Evolutionary conservation across 2,329 filamentous ascomycete species (phyloP), one percentile per base, ranked within the genome.

Genomic region (Onygena corvina): DNA sequence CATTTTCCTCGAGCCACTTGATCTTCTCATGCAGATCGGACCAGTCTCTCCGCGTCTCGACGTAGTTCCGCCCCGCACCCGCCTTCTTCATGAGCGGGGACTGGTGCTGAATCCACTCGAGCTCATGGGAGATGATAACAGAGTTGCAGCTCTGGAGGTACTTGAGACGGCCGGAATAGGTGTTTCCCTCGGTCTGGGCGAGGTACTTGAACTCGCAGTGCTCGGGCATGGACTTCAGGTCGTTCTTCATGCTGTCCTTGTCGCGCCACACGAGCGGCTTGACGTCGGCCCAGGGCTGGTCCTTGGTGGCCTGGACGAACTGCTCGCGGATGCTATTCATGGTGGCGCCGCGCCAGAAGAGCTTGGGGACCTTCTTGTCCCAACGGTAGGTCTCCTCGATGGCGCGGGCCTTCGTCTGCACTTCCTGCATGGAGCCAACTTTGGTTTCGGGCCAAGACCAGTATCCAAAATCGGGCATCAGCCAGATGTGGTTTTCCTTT

Each of bases 171-270:
- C 73, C 74, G 2, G 74, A 76, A 60, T 75, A 76, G 5, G 70
- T 74, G 33, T 69, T 69, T 0, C 74, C 75, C 59, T 76, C 75
- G 1, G 72, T 73, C 50, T 77, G 73, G 1, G 71, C 69, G 1
- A 76, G 65, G 56, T 71, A 77, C 61, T 73, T 73, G 56, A 76
- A 77, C 21, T 66, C 65, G 57, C 75, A 77, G 59, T 76, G 73
- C 34, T 77, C 73, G 3, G 61, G 58, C 34, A 69, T 60, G 27
- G 63, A 62, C n/a, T 8, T 42, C 14, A 42, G 21, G 27, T 33
- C 42, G 27, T 46, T 33, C 27, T 33, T 30, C 30, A 31, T 33
- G 7, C 30, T 46, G 3, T 66, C 61, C 14, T 64, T 62, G 33
- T 68, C 58, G 25, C 61, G 61, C 68, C 70, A 72, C 50, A 67